A percentile compares a stretch with the other conserved stretches of the same genome.
Evolutionary conservation across 225 moss, liverwort and hornwort genomes (phyloP).

Genomic region (Sphagnum contortum): DNA sequence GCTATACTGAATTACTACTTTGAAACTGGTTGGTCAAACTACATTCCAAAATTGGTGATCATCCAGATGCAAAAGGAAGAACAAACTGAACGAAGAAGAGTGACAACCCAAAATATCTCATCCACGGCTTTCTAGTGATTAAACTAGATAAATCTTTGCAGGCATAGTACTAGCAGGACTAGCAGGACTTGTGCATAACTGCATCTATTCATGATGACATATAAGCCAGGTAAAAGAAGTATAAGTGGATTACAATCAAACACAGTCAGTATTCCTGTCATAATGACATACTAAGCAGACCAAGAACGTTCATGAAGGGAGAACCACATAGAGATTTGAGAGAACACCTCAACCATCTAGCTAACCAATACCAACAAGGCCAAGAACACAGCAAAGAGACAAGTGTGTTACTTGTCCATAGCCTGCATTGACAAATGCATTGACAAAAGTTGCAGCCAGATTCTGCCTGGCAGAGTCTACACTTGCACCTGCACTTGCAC

Average conservation of each 20-base stretch:
- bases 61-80: too few species aligned
- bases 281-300: not conserved
- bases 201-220: too few species aligned
- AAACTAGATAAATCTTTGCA: too few species aligned
- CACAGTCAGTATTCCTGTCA: too few species aligned
- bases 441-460: conserved; percentile 93
- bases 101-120: too few species aligned
- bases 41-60: not conserved
- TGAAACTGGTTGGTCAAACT: not conserved
- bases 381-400: conserved; percentile 4
- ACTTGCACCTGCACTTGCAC: conserved; percentile 88
- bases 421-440: conserved; percentile 96
- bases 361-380: not conserved
- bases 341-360: not conserved
- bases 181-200: not conserved
- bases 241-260: too few species aligned
- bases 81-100: too few species aligned
- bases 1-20: too few species aligned
- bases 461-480: conserved; percentile 97
- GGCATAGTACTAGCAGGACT: too few species aligned
- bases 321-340: not conserved
- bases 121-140: too few species aligned
- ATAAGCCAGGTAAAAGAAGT: too few species aligned
- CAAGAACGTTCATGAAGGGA: not conserved
- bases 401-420: conserved; percentile 29